Evolutionary conservation across 345 rosid species (phyloP).

Genomic region (Hirschfeldia incana): DNA sequence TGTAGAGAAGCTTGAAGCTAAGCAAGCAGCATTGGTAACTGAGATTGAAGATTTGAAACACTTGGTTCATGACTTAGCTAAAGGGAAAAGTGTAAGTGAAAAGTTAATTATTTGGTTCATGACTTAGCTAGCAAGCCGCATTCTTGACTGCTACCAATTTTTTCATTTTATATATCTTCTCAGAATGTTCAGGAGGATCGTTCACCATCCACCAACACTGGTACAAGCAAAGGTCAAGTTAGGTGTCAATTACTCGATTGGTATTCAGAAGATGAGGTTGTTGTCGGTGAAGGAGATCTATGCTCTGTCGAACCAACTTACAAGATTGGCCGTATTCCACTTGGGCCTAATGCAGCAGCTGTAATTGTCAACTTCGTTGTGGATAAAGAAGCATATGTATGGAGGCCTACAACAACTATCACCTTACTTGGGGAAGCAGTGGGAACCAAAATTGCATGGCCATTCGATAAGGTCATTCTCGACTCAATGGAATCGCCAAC

Average conservation of each 20-base stretch:
- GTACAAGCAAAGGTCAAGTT: no score
- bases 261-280: neutral
- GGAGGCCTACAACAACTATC: neutral
- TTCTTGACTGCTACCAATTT: no score
- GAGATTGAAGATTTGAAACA: no score
- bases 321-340: neutral
- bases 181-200: no score
- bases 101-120: no score
- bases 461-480: neutral
- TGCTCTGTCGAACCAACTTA: neutral
- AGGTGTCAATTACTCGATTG: neutral
- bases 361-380: neutral
- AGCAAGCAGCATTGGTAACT: neutral
- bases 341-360: neutral
- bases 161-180: no score
- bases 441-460: neutral
- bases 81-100: no score
- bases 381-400: neutral
- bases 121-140: no score
- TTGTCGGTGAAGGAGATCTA: neutral
- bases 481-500: neutral
- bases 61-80: no score
- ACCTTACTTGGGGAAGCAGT: neutral
- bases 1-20: neutral
- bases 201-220: no score